Percentiles rank a stretch among this genome's conserved stretches.
phyloP scores from a whole-genome alignment of 805 yeast species.

The Priceomyces carsonii region DNA sequence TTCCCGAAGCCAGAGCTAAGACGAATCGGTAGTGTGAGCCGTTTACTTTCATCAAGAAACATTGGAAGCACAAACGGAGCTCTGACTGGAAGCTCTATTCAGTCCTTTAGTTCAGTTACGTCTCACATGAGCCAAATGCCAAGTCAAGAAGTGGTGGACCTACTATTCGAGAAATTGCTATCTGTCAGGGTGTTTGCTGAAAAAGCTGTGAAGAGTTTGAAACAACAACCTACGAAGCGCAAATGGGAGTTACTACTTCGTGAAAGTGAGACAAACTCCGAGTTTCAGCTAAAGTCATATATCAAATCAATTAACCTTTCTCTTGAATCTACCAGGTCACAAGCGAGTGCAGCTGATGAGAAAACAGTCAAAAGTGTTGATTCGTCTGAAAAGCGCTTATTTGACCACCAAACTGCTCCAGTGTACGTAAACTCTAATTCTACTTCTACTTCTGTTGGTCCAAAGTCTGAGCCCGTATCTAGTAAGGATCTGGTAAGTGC shows the following conservation, averaged over 20 bases:
- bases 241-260: slow-evolving; percentile 46
- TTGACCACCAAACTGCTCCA: too few species aligned
- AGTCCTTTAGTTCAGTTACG: slow-evolving; percentile 34
- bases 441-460: not conserved
- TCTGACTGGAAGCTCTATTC: slow-evolving; percentile 25
- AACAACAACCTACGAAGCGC: slow-evolving; percentile 32
- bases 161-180: slow-evolving; percentile 39
- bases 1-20: too few species aligned
- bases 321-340: too few species aligned
- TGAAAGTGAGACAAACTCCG: slow-evolving; percentile 38
- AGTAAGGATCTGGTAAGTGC: too few species aligned
- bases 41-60: too few species aligned
- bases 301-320: slow-evolving; percentile 3
- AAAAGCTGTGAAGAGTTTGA: slow-evolving; percentile 30
- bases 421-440: too few species aligned
- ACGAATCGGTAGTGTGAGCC: too few species aligned
- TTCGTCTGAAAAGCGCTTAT: too few species aligned
- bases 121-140: slow-evolving; percentile 37
- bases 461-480: not conserved
- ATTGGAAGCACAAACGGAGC: too few species aligned
- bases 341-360: too few species aligned
- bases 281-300: slow-evolving; percentile 34
- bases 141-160: slow-evolving; percentile 34
- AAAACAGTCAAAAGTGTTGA: too few species aligned
- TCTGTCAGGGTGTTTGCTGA: slow-evolving; percentile 38